Percentiles rank a stretch among this genome's conserved stretches.
Evolutionary conservation across 177 flowering plant species (phyloP).

Genomic region (Vitis hybrid): DNA sequence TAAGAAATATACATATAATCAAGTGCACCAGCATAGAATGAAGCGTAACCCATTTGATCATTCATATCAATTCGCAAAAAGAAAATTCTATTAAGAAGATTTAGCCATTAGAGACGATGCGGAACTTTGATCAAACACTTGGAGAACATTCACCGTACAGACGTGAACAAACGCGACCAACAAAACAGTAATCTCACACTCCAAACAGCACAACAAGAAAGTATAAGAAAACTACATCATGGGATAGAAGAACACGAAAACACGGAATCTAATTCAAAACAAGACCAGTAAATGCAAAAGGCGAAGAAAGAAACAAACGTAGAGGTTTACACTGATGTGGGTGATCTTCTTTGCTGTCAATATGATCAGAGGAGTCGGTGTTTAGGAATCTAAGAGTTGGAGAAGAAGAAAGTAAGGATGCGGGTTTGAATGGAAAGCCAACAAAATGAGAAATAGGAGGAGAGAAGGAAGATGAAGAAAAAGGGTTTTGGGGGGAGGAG

Average conservation of each 20-base stretch:
- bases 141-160: not conserved
- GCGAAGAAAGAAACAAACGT: not conserved
- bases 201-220: not conserved
- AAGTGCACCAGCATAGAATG: not conserved
- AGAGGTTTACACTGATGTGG: slow-evolving; percentile 15
- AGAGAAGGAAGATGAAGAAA: slow-evolving; percentile 6
- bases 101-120: no score
- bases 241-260: no score
- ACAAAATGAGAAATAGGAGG: slow-evolving; percentile 1
- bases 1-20: not conserved
- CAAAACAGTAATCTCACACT: not conserved
- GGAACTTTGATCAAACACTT: slow-evolving; percentile 10
- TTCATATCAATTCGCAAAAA: no score
- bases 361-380: slow-evolving; percentile 14
- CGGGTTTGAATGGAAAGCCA: not conserved
- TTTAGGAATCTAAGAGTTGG: slow-evolving; percentile 9
- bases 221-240: not conserved
- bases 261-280: not conserved
- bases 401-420: slow-evolving; percentile 5
- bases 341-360: slow-evolving; percentile 8
- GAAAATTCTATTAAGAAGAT: no score
- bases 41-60: no score
- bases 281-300: not conserved
- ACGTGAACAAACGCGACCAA: no score
- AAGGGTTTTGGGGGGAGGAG: not conserved